phyloP scores from a whole-genome alignment of 139 green algal genomes.

The Chlamydomonas schloesseri region DNA sequence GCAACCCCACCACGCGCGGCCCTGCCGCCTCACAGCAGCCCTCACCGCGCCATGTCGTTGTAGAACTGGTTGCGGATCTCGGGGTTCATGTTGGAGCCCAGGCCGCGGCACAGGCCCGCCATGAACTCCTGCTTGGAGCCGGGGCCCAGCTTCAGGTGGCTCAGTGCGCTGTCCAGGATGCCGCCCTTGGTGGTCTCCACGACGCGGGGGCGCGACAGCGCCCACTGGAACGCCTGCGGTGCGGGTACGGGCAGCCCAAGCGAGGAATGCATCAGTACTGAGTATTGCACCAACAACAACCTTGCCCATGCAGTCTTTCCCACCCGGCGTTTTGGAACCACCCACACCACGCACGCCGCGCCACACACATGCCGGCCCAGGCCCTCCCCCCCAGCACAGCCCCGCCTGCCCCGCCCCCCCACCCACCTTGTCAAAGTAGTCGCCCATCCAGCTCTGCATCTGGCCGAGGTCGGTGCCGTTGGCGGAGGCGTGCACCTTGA shows the following conservation, averaged over 20 bases:
- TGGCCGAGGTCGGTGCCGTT: not conserved
- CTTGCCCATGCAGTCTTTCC: no score
- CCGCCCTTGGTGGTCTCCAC: constrained; percentile 73
- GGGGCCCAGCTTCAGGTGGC: constrained; percentile 56
- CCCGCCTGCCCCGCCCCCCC: not conserved
- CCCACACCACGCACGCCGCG: no score
- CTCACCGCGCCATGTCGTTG: constrained; percentile 55
- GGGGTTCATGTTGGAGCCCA: constrained; percentile 70
- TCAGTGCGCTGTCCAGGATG: constrained; percentile 55
- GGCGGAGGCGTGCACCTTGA: constrained; percentile 30
- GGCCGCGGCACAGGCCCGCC: constrained; percentile 63
- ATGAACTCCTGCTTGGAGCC: constrained; percentile 59
- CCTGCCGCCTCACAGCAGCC: not conserved
- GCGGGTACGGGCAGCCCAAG: constrained; percentile 37
- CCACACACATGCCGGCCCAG: no score
- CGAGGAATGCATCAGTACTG: no score
- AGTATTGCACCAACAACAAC: no score
- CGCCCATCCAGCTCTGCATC: constrained; percentile 23
- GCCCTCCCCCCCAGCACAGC: not conserved
- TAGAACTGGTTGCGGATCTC: constrained; percentile 56
- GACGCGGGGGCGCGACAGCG: constrained; percentile 35
- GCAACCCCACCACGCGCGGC: no score
- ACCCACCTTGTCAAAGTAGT: constrained; percentile 29
- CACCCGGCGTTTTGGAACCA: no score
- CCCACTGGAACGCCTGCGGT: constrained; percentile 64